A percentile compares a stretch with the other conserved stretches of the same genome.
These are phyloP conservation scores for Haematococcus lacustris DNA, from an alignment of 139 green algal species.

Conservation along the genomic window DNA sequence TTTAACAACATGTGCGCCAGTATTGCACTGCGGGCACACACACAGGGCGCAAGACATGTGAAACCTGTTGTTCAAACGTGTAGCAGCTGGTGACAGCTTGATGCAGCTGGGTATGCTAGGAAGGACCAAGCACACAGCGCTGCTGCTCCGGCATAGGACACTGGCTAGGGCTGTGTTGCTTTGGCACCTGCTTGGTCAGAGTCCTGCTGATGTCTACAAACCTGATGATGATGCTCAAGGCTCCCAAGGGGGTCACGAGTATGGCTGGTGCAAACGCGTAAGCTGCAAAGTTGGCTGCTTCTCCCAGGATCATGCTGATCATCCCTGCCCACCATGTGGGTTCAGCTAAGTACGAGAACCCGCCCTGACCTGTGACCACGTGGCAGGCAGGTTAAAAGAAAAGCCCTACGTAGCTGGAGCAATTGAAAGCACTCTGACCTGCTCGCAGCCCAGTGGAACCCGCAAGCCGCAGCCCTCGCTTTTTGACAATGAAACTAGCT, in stretches of 20 bases:
- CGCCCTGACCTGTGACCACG: conserved; percentile 68
- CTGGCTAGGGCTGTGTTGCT: too few relatives aligned
- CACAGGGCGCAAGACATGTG: background rate
- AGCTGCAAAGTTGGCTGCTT: conserved; percentile 93
- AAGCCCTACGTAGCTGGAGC: background rate
- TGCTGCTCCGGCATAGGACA: too few relatives aligned
- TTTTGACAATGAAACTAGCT: conserved; percentile 97
- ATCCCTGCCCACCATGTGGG: conserved; percentile 95
- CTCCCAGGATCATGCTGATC: conserved; percentile 85
- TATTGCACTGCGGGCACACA: conserved; percentile 65
- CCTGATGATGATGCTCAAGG: conserved; percentile 87
- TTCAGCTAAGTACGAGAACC: conserved; percentile 87
- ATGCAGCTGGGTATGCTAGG: too few relatives aligned
- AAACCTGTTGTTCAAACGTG: too few relatives aligned
- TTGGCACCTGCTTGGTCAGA: background rate
- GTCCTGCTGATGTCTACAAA: conserved; percentile 15
- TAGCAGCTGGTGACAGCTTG: too few relatives aligned
- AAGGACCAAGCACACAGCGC: too few relatives aligned
- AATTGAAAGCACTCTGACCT: conserved; percentile 35
- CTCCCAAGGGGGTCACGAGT: conserved; percentile 87
- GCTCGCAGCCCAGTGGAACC: conserved; percentile 66
- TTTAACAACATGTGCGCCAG: conserved; percentile 86
- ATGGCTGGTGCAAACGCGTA: conserved; percentile 96
- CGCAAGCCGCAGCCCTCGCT: conserved; percentile 82
- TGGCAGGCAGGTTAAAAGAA: background rate